Conservation (phyloP, 371 early-diverging fungal genomes). For the Syncephalastrum sp. region DNA sequence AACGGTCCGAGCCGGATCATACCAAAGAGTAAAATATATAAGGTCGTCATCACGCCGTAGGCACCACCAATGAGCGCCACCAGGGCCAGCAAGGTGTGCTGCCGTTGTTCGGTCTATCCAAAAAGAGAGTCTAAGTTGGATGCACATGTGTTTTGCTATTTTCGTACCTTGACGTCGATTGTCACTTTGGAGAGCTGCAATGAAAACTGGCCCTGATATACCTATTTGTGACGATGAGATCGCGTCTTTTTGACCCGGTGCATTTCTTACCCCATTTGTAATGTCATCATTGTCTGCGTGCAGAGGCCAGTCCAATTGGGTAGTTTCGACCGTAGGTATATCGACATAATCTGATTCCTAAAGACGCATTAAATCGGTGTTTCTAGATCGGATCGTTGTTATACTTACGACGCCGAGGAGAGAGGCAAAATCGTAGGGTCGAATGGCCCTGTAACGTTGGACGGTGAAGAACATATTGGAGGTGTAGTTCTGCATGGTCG, state of each 20-base stretch:
- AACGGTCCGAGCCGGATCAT: slow-evolving; percentile 45
- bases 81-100: slow-evolving; percentile 36
- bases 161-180: slow-evolving; percentile 31
- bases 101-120: slow-evolving; percentile 35
- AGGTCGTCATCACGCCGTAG: slow-evolving; percentile 35
- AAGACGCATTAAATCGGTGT: not conserved
- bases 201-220: slow-evolving; percentile 31
- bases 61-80: slow-evolving; percentile 45
- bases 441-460: slow-evolving; percentile 29
- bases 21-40: slow-evolving; percentile 43
- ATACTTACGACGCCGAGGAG: slow-evolving; percentile 34
- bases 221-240: slow-evolving; percentile 7
- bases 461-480: slow-evolving; percentile 27
- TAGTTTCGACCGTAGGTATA: slow-evolving; percentile 25
- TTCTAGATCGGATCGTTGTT: not conserved
- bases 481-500: slow-evolving; percentile 24
- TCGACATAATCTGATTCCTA: slow-evolving; percentile 33
- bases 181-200: slow-evolving; percentile 33
- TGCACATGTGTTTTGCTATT: not conserved
- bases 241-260: not conserved
- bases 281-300: slow-evolving; percentile 16
- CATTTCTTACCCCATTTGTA: slow-evolving; percentile 17
- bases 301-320: slow-evolving; percentile 32
- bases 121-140: not conserved
- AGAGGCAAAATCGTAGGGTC: slow-evolving; percentile 21